Evolutionary conservation across 345 rosid species (phyloP).

Genomic region (Passiflora organensis): DNA sequence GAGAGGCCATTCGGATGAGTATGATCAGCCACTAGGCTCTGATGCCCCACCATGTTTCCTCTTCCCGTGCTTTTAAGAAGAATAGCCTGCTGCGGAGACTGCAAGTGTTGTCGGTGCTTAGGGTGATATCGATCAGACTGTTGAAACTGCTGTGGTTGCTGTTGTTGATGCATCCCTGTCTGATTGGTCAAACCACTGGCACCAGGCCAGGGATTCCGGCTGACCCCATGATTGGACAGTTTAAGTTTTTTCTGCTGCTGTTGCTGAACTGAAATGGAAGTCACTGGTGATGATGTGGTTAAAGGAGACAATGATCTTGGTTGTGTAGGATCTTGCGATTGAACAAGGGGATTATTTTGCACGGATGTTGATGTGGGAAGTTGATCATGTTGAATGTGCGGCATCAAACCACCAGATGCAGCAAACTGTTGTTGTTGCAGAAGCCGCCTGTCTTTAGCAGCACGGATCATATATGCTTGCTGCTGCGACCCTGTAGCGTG

Average conservation of each 20-base stretch:
- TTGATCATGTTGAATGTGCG: conserved; percentile 65
- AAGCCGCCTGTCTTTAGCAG: conserved; percentile 69
- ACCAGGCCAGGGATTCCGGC: conserved; percentile 53
- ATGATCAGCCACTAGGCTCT: conserved; percentile 58
- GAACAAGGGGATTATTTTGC: conserved; percentile 66
- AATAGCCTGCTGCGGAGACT: conserved; percentile 66
- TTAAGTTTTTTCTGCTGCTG: conserved; percentile 52
- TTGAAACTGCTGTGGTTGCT: conserved; percentile 63
- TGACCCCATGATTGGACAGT: conserved; percentile 50
- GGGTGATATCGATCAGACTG: conserved; percentile 87
- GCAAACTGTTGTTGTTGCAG: conserved; percentile 60
- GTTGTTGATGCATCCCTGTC: conserved; percentile 78
- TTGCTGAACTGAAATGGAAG: conserved; percentile 47
- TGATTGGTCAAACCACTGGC: conserved; percentile 62
- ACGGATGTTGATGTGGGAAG: conserved; percentile 65
- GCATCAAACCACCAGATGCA: conserved; percentile 50
- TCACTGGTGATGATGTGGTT: conserved; percentile 53
- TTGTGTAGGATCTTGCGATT: conserved; percentile 51
- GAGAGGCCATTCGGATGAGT: conserved; percentile 66
- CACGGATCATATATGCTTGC: conserved; percentile 58
- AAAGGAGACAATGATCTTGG: conserved; percentile 47
- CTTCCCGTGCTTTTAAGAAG: conserved; percentile 72
- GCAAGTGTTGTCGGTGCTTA: conserved; percentile 64
- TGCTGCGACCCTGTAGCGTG: conserved; percentile 60
- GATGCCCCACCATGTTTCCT: conserved; percentile 66